A percentile compares a stretch with the other conserved stretches of the same genome.
Conservation (phyloP, 1,284 basidiomycete genomes). For the Moniliella sp. region DNA sequence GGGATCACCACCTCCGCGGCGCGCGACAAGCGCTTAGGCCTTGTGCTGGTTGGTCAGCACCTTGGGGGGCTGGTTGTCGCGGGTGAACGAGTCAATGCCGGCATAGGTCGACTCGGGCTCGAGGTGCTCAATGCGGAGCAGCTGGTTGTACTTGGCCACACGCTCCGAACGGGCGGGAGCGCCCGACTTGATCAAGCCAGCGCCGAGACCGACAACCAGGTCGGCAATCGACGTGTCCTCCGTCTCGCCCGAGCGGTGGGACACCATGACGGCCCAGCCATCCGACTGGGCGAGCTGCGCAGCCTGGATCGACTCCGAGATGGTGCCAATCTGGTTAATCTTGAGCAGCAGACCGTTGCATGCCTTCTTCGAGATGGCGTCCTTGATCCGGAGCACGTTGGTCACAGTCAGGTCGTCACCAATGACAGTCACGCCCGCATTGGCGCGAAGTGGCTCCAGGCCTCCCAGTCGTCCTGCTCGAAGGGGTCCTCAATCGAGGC, state of each 20-base stretch:
- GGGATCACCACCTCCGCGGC: too few species aligned
- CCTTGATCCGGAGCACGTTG: constrained; percentile 92
- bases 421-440: constrained; percentile 50
- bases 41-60: constrained; percentile 4
- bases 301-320: constrained; percentile 92
- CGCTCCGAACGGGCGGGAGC: constrained; percentile 79
- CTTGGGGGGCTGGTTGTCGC: constrained; percentile 5
- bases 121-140: constrained; percentile 26
- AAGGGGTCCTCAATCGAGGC: constrained; percentile 97
- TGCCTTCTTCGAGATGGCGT: constrained; percentile 96
- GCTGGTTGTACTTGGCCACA: constrained; percentile 50
- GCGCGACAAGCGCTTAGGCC: too few species aligned
- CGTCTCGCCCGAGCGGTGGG: constrained; percentile 80
- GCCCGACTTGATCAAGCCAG: constrained; percentile 94
- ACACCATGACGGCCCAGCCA: constrained; percentile 98
- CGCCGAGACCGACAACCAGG: constrained; percentile 75
- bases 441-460: constrained; percentile 64
- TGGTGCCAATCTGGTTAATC: constrained; percentile 83
- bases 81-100: constrained; percentile 6
- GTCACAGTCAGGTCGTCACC: constrained; percentile 97
- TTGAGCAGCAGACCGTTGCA: constrained; percentile 97
- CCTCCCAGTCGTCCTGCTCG: constrained; percentile 98
- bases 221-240: constrained; percentile 61
- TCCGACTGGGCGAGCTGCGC: constrained; percentile 88
- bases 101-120: constrained; percentile 24